Evolutionary conservation across 495 filamentous ascomycete species (phyloP).

Genomic region (Penicillium daleae): DNA sequence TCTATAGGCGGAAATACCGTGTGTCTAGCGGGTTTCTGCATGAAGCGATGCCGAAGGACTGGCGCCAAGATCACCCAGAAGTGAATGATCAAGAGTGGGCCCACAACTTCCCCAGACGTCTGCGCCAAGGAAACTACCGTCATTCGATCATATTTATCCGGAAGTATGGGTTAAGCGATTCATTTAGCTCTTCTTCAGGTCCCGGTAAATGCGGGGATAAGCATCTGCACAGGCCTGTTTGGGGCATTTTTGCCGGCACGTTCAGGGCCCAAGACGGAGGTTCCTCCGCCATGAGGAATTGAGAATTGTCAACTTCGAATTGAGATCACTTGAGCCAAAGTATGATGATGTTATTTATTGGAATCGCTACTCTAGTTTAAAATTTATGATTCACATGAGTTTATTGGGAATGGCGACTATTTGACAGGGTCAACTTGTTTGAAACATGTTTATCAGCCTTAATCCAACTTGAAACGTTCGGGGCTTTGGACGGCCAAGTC

Average conservation of each 20-base stretch:
- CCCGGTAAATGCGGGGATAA: conserved; percentile 15
- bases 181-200: conserved; percentile 21
- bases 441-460: conserved; percentile 12
- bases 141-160: conserved; percentile 15
- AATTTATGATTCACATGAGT: no score
- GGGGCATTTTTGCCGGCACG: conserved; percentile 4
- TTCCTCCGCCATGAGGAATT: conserved; percentile 11
- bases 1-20: background rate
- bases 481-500: conserved; percentile 1
- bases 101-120: conserved; percentile 13
- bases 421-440: background rate
- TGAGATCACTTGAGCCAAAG: background rate
- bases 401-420: background rate
- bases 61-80: background rate
- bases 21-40: background rate
- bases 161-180: background rate
- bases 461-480: conserved; percentile 19
- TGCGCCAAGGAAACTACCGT: background rate
- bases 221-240: conserved; percentile 15
- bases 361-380: background rate
- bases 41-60: background rate
- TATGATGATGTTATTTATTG: background rate
- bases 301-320: background rate
- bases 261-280: conserved; percentile 17
- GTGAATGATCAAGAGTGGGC: background rate